Percentiles rank a stretch among this genome's conserved stretches.
Evolutionary conservation across 768 basidiomycete genomes (phyloP).

Genomic region (Boletus sp.): DNA sequence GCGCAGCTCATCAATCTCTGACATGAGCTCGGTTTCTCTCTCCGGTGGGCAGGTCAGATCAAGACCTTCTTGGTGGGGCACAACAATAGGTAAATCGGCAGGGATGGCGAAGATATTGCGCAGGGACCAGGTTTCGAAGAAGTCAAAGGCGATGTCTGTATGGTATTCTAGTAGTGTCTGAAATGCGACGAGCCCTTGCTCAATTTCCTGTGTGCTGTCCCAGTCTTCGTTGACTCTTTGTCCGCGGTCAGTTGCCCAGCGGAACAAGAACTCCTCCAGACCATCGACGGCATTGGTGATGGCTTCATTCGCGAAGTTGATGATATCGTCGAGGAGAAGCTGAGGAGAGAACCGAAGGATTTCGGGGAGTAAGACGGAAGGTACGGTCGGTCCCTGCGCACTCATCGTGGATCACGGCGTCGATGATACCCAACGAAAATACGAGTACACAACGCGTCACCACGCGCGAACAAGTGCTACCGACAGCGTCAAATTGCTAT

Average conservation of each 20-base stretch:
- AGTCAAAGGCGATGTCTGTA: constrained; percentile 87
- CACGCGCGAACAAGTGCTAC: too few relatives aligned
- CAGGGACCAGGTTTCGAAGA: constrained; percentile 86
- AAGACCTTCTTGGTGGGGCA: constrained; percentile 72
- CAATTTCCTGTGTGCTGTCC: constrained; percentile 66
- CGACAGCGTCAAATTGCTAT: too few relatives aligned
- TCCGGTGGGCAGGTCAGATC: constrained; percentile 61
- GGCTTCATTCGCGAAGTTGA: constrained; percentile 77
- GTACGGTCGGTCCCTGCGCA: constrained; percentile 27
- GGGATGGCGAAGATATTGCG: constrained; percentile 84
- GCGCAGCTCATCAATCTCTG: constrained; percentile 66
- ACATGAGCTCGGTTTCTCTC: constrained; percentile 56
- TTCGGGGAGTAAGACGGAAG: constrained; percentile 36
- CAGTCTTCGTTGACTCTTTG: constrained; percentile 44
- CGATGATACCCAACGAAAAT: constrained; percentile 4
- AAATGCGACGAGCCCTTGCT: constrained; percentile 80
- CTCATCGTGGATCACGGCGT: constrained; percentile 21
- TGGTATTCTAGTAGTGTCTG: constrained; percentile 87
- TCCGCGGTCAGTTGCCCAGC: constrained; percentile 68
- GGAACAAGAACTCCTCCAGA: constrained; percentile 72
- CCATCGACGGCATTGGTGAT: constrained; percentile 76
- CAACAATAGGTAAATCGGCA: constrained; percentile 62
- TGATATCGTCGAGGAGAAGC: constrained; percentile 80
- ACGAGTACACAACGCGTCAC: constrained; percentile 29
- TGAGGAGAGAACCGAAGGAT: constrained; percentile 83